phyloP scores from a whole-genome alignment of 768 basidiomycete genomes.

The Terana coerulea region DNA sequence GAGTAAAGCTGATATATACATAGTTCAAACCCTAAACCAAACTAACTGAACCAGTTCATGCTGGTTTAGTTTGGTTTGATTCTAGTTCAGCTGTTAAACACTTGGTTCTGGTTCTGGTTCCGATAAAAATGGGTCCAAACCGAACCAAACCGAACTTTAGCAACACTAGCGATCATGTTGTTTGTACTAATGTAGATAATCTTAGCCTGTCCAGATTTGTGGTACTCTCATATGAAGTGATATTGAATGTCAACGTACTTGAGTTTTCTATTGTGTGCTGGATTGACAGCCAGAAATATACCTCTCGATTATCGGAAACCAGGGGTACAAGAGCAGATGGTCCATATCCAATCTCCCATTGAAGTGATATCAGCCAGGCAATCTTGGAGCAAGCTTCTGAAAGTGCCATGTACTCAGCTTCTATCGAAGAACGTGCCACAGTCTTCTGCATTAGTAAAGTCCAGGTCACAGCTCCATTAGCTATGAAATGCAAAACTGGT shows the following conservation, averaged over 20 bases:
- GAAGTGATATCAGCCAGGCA: not conserved
- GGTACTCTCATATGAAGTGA: slow-evolving; percentile 27
- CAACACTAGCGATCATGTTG: slow-evolving; percentile 6
- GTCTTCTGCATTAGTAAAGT: slow-evolving; percentile 1
- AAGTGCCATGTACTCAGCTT: slow-evolving; percentile 12
- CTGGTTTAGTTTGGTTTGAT: no score
- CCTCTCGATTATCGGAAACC: slow-evolving; percentile 27
- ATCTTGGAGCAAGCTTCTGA: not conserved
- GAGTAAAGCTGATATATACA: no score
- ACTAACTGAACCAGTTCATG: no score
- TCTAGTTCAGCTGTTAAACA: no score
- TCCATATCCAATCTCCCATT: not conserved
- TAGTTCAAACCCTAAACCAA: no score
- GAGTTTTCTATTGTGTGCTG: slow-evolving; percentile 21
- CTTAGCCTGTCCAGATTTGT: not conserved
- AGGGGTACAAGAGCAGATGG: no score
- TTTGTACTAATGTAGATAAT: not conserved
- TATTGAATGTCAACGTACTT: slow-evolving; percentile 34
- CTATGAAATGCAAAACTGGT: slow-evolving; percentile 24
- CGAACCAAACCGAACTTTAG: no score
- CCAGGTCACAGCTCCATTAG: slow-evolving; percentile 22
- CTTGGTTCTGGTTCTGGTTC: no score
- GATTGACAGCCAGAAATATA: slow-evolving; percentile 18
- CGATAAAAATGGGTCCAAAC: no score
- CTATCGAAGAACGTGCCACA: slow-evolving; percentile 5